Evolutionary conservation across 305 asterid species (phyloP), one percentile per base, ranked within the genome.

Genomic region (Ilex paraguariensis): DNA sequence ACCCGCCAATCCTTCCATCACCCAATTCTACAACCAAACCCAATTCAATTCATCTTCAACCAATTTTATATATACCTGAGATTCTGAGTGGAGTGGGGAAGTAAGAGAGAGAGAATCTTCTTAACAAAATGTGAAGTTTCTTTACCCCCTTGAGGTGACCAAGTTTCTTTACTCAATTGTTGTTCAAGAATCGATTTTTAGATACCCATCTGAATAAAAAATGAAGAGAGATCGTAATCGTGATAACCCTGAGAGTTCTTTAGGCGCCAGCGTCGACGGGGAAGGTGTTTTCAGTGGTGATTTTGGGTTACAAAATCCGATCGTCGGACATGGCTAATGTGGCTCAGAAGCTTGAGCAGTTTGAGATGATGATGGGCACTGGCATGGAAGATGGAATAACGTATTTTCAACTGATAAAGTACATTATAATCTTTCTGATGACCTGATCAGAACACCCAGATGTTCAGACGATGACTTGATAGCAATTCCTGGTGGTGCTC

Each of bases 241-340:
- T 21, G 85, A 73, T 5, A 81, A 76, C 61, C 71, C 65, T 31
- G 70, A 49, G 31, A 28, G 55, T 16, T 44, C 70, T 2, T 50
- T 71, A 55, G 14, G 5, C 66, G 0, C 16, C 70, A 8, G 32
- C 61, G 2, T 10, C 52, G 13, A 40, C 77, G 11, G 78, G 73
- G 6, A 83, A 81, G 59, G 96, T 83, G 73, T 86, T 85, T 0
- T 72, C 28, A 21, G 28, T 88, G 17, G 96, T 88, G 1, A 87
- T 78, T 14, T 51, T 88, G 65, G 96, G 96, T 0, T 88, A 88
- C 77, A 88, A 88, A 9, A 85, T 88, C 3, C 86, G 80, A 77
- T 74, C 89, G 0, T 80, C 96, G 2, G 96, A 87, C 61, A 85
- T 90, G 95, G 89, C 88, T 36, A 87, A 82, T 15, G 95, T 90